Evolutionary conservation across 1,284 basidiomycete species (phyloP).

Genomic region (Ustilago hordei): DNA sequence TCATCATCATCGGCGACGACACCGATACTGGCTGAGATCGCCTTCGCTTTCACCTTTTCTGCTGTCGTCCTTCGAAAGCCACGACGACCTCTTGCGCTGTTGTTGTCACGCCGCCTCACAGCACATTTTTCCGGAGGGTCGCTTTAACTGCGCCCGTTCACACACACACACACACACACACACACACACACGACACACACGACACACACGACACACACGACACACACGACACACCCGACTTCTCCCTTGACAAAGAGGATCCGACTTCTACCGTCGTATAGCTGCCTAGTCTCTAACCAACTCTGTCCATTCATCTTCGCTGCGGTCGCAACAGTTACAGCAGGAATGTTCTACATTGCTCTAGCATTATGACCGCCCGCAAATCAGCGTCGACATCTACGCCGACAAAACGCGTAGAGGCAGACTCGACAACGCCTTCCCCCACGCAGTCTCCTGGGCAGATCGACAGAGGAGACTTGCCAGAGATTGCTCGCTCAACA

Average conservation of each 20-base stretch:
- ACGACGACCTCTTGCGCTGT: neutral
- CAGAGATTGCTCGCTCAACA: neutral
- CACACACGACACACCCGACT: neutral
- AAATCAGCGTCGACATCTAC: slow-evolving; percentile 13
- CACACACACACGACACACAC: no score
- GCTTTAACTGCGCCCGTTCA: neutral
- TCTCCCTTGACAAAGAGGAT: neutral
- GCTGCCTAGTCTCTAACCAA: neutral
- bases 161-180: no score
- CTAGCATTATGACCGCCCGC: slow-evolving; percentile 13
- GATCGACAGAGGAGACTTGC: neutral
- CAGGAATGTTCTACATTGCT: slow-evolving; percentile 6
- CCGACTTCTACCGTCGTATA: neutral
- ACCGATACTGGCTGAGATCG: neutral
- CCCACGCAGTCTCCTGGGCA: neutral
- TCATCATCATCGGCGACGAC: neutral
- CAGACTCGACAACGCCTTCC: slow-evolving; percentile 1
- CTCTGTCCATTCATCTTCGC: neutral
- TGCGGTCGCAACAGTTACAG: neutral
- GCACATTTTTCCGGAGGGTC: neutral
- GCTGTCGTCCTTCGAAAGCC: neutral
- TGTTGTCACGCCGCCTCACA: neutral
- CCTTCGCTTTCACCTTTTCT: neutral
- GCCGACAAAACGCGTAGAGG: neutral
- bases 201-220: no score